These are phyloP conservation scores for Pythium aphanidermatum DNA, from an alignment of 352 stramenopile genomes.

Conservation along the genomic window DNA sequence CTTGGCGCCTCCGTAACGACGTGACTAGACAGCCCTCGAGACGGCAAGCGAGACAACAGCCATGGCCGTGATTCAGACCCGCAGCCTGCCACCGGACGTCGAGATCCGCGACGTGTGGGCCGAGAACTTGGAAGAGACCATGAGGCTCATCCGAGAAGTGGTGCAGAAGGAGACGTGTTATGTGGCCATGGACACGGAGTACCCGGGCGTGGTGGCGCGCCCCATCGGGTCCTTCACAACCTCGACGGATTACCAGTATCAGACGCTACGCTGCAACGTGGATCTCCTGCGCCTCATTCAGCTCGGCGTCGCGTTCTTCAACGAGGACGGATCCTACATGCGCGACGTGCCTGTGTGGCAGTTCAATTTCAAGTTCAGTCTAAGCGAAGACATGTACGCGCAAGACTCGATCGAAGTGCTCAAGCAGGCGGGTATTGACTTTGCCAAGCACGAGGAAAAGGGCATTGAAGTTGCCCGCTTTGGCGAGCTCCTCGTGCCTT, in stretches of 20 bases:
- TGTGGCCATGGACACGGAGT: slow-evolving; percentile 99
- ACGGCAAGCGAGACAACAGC: background rate
- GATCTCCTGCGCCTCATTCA: slow-evolving; percentile 99
- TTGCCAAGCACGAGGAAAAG: slow-evolving; percentile 92
- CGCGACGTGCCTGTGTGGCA: slow-evolving; percentile 96
- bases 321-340: slow-evolving; percentile 94
- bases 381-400: slow-evolving; percentile 99
- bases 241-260: slow-evolving; percentile 98
- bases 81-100: slow-evolving; percentile 64
- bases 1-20: background rate
- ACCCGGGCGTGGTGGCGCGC: slow-evolving; percentile 97
- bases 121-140: slow-evolving; percentile 91
- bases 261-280: slow-evolving; percentile 98
- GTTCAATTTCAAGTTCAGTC: slow-evolving; percentile 99
- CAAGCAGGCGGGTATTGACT: slow-evolving; percentile 97
- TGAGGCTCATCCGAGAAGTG: slow-evolving; percentile 95
- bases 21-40: background rate
- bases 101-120: slow-evolving; percentile 95
- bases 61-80: slow-evolving; percentile 24
- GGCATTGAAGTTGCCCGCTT: slow-evolving; percentile 98
- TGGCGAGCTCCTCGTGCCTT: slow-evolving; percentile 97
- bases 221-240: slow-evolving; percentile 95
- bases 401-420: slow-evolving; percentile 99
- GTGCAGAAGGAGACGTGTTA: slow-evolving; percentile 96
- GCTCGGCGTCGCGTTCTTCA: slow-evolving; percentile 95